Percentiles rank a stretch among this genome's conserved stretches.
phyloP scores from a whole-genome alignment of 805 yeast species.

The Nakazawaea holstii region DNA sequence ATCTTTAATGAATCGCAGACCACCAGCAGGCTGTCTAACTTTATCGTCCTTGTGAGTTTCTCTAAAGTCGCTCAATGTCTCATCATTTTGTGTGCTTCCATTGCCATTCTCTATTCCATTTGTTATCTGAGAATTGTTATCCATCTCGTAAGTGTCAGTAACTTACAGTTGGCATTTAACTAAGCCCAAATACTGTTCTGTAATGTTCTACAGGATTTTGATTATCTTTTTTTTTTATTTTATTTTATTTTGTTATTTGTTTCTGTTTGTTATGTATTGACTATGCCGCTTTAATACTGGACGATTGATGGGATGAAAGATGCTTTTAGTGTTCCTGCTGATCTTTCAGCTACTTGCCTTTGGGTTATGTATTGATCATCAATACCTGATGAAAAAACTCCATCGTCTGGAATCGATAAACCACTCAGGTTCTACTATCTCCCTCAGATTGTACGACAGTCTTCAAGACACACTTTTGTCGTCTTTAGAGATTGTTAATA shows the following conservation, averaged over 20 bases:
- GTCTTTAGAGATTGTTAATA: conserved; percentile 5
- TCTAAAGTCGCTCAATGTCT: conserved; percentile 9
- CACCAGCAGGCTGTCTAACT: not conserved
- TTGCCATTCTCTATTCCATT: not conserved
- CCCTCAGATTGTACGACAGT: conserved; percentile 3
- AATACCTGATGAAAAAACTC: not conserved
- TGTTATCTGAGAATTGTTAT: not conserved
- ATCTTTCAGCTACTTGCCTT: not conserved
- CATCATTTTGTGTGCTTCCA: not conserved
- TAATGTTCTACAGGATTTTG: no score
- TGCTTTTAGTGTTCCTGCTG: not conserved
- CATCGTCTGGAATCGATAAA: not conserved
- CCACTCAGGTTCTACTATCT: conserved; percentile 1
- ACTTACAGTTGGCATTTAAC: no score
- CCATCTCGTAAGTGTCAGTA: no score
- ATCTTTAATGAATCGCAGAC: not conserved
- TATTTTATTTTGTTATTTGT: not conserved
- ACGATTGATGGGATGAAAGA: not conserved
- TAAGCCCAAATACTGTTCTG: no score
- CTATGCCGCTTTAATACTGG: not conserved
- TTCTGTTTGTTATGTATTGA: not conserved
- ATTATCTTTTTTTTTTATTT: no score
- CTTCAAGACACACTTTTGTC: not conserved
- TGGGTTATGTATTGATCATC: not conserved
- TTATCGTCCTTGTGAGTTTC: conserved; percentile 6